Evolutionary conservation across 192 early-diverging fungal genomes (phyloP), one percentile per base, ranked within the genome.

Genomic region (Podila clonocystis): DNA sequence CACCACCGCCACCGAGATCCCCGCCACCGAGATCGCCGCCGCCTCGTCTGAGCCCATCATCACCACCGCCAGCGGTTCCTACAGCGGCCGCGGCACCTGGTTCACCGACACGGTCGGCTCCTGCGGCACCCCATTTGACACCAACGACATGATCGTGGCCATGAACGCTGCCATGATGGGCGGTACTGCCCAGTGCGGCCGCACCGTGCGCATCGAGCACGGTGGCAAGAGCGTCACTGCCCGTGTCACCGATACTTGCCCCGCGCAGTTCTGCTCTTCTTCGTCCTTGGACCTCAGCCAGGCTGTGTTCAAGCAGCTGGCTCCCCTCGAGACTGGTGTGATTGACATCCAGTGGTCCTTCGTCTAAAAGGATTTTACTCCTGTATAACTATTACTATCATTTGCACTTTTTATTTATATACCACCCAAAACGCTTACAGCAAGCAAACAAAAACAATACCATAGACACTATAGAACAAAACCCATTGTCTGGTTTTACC

Each of bases 211-310:
- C 38, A 77, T 85, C 61, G 50, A 24, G 7, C 62, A 67, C 52
- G 72, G 68, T 4, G 77, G 76, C 33, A 83, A 80, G 70, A 65
- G 73, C 28, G 82, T 74, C 29, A 48, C 57, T 15, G 80, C 76
- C 38, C 78, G 75, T 8, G 82, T 86, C 22, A 83, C 80, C 3
- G 87, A 88, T 60, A 82, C 83, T 17, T 88, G 87, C 73, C 87
- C 87, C 28, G n/a, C 77, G 17, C 61, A 80, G 66, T 83, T 57
- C 38, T 88, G 87, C 63, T 20, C 20, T 4, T n/a, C 68, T 20
- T 50, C 70, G 12, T 67, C 78, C 34, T 62, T 85, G 62, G 83
- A 85, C 63, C 62, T 84, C 1, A 76, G 77, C 57, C 73, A 76
- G 50, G 68, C 78, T n/a, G 70, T 82, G 59, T 86, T 86, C 60